A percentile compares a stretch with the other conserved stretches of the same genome.
Evolutionary conservation across 345 rosid species (phyloP).

Genomic region (Moricandia arvensis): DNA sequence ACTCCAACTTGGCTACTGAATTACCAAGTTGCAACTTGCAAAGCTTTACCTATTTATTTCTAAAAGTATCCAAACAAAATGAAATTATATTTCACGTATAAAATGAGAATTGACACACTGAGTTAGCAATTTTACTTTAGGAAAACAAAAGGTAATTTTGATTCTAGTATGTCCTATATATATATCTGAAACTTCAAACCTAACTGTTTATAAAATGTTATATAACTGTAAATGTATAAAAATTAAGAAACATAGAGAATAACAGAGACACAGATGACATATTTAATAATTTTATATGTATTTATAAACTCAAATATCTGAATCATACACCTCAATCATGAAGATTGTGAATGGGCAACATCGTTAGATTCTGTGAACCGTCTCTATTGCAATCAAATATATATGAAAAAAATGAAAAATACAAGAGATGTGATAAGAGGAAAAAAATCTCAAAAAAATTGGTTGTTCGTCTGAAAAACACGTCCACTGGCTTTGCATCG

Average conservation of each 20-base stretch:
- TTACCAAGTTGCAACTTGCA: neutral
- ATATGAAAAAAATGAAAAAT: too few relatives aligned
- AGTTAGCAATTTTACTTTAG: neutral
- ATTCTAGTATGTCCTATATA: neutral
- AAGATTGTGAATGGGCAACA: slow-evolving; percentile 26
- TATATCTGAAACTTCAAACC: neutral
- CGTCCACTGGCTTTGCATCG: slow-evolving; percentile 29
- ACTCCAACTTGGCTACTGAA: neutral
- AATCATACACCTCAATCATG: slow-evolving; percentile 18
- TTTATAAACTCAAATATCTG: slow-evolving; percentile 4
- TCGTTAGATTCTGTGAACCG: slow-evolving; percentile 19
- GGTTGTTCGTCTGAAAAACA: slow-evolving; percentile 27
- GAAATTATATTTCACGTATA: neutral
- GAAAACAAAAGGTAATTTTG: neutral
- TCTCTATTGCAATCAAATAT: too few relatives aligned
- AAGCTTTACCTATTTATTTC: neutral
- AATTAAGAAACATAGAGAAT: slow-evolving; percentile 6
- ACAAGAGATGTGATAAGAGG: slow-evolving; percentile 21
- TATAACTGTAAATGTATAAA: neutral
- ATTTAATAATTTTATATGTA: neutral
- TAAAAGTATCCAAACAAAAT: neutral
- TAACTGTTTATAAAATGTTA: neutral
- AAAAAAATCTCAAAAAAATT: neutral
- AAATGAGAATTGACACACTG: neutral
- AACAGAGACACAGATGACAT: slow-evolving; percentile 8